Evolutionary conservation across 148 eudicot species (phyloP).

Genomic region (Fagopyrum esculentum): DNA sequence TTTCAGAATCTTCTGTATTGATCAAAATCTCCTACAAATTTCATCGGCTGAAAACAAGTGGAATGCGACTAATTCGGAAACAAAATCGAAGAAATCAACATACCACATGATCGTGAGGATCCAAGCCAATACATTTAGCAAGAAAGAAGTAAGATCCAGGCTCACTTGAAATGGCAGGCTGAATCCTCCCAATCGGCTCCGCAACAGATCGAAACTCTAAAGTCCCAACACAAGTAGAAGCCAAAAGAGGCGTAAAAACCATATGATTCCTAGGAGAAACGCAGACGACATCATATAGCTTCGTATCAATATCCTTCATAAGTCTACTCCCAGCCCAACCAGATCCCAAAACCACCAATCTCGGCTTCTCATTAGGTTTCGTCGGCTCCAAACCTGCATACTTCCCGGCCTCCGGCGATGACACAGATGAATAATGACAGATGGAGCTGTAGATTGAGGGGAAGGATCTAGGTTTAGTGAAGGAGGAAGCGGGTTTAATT

Average conservation of each 20-base stretch:
- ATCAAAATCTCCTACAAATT: not conserved
- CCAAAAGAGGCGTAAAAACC: constrained; percentile 91
- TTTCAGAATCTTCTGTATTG: not conserved
- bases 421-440: constrained; percentile 6
- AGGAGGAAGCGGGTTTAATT: constrained; percentile 13
- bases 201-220: constrained; percentile 95
- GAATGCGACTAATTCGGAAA: not conserved
- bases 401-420: not conserved
- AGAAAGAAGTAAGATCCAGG: constrained; percentile 80
- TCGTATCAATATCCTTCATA: constrained; percentile 72
- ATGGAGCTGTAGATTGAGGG: constrained; percentile 20
- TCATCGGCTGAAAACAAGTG: not conserved
- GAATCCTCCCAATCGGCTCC: constrained; percentile 82
- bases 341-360: constrained; percentile 80
- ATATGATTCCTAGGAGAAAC: constrained; percentile 94
- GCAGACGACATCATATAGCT: constrained; percentile 67
- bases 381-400: constrained; percentile 65
- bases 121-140: constrained; percentile 59
- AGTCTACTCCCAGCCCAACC: constrained; percentile 99
- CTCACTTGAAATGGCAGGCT: constrained; percentile 78
- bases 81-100: not conserved
- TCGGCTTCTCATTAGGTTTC: constrained; percentile 65
- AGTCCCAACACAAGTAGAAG: constrained; percentile 93
- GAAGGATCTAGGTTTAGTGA: constrained; percentile 18
- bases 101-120: constrained; percentile 62